Evolutionary conservation across 805 yeast genomes (phyloP).

Genomic region (Nakazawaea ernobii): DNA sequence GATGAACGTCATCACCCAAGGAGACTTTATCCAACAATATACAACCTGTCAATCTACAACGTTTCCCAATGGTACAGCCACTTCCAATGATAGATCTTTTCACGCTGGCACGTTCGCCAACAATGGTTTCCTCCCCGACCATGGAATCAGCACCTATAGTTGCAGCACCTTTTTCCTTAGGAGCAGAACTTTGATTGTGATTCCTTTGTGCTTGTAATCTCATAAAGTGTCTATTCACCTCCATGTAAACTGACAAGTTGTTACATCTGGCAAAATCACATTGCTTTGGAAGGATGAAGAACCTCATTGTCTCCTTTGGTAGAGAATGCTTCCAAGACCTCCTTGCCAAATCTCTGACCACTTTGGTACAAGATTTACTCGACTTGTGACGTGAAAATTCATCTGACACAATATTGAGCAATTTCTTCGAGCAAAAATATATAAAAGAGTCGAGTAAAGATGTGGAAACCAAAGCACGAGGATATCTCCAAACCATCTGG

Average conservation of each 20-base stretch:
- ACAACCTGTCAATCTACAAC: constrained; percentile 86
- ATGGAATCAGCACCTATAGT: constrained; percentile 84
- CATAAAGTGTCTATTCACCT: constrained; percentile 78
- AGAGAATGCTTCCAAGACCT: constrained; percentile 82
- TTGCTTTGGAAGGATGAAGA: constrained; percentile 65
- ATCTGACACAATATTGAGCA: constrained; percentile 43
- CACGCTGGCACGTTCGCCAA: constrained; percentile 82
- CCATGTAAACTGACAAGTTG: constrained; percentile 77
- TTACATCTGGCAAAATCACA: constrained; percentile 73
- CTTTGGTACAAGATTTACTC: constrained; percentile 52
- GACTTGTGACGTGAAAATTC: constrained; percentile 20
- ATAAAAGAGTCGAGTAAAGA: constrained; percentile 71
- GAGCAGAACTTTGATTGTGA: constrained; percentile 17
- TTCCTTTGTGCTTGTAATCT: constrained; percentile 49
- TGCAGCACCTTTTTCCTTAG: constrained; percentile 53
- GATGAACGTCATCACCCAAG: constrained; percentile 68
- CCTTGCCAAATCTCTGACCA: constrained; percentile 83
- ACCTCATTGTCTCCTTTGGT: constrained; percentile 54
- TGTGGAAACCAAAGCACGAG: constrained; percentile 72
- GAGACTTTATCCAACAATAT: constrained; percentile 65
- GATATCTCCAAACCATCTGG: constrained; percentile 85
- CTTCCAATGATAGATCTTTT: constrained; percentile 80
- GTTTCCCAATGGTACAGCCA: constrained; percentile 71
- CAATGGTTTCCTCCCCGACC: constrained; percentile 58
- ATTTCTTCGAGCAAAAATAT: constrained; percentile 52